Evolutionary conservation across 169 alveolate species (phyloP).

Genomic region (Plasmodium gallinaceum): DNA sequence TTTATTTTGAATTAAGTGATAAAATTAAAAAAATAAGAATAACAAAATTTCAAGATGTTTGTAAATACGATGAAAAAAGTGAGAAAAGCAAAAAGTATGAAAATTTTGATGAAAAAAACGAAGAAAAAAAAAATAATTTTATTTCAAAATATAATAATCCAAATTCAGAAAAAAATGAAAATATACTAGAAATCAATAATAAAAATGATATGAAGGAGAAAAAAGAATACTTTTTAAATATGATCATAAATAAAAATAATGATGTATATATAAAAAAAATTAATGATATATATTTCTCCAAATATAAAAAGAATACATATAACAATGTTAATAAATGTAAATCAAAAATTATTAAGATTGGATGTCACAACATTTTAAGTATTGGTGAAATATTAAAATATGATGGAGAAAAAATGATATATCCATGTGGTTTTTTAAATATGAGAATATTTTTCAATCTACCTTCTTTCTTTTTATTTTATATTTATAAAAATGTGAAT

Average conservation of each 20-base stretch:
- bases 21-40: slow-evolving; percentile 21
- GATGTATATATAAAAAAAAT: slow-evolving; percentile 45
- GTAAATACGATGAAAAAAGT: neutral
- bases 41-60: slow-evolving; percentile 25
- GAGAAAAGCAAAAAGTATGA: neutral
- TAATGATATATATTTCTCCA: slow-evolving; percentile 41
- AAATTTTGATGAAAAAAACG: slow-evolving; percentile 4
- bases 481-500: slow-evolving; percentile 35
- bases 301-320: slow-evolving; percentile 44
- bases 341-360: slow-evolving; percentile 74
- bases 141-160: neutral
- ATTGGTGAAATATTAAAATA: slow-evolving; percentile 80
- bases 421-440: slow-evolving; percentile 83
- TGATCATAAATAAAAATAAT: slow-evolving; percentile 24
- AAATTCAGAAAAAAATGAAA: slow-evolving; percentile 6
- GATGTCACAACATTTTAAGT: slow-evolving; percentile 78
- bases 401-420: slow-evolving; percentile 71
- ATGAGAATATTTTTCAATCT: slow-evolving; percentile 79
- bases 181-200: neutral
- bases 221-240: slow-evolving; percentile 44
- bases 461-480: slow-evolving; percentile 38
- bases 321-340: slow-evolving; percentile 36
- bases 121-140: slow-evolving; percentile 25
- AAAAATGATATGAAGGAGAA: slow-evolving; percentile 16
- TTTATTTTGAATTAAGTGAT: slow-evolving; percentile 41